phyloP scores from a whole-genome alignment of 495 filamentous ascomycete genomes.

The Lindgomyces ingoldianus region DNA sequence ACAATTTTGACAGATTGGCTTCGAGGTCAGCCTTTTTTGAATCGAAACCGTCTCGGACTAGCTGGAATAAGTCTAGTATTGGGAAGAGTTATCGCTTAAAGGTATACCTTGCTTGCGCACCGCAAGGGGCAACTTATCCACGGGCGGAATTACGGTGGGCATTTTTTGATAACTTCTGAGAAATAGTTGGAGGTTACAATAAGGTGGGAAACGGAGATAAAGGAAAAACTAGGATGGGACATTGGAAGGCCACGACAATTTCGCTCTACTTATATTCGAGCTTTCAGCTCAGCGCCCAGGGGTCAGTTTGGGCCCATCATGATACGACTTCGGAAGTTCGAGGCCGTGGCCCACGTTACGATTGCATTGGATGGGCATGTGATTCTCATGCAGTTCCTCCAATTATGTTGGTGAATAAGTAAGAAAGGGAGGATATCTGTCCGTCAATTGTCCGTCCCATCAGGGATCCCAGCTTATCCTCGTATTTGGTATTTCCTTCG shows the following conservation, averaged over 20 bases:
- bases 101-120: constrained; percentile 54
- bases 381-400: background rate
- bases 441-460: background rate
- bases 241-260: background rate
- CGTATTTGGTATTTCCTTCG: background rate
- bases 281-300: constrained; percentile 10
- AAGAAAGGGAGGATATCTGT: constrained; percentile 1
- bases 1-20: constrained; percentile 46
- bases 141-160: constrained; percentile 18
- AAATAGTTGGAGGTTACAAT: background rate
- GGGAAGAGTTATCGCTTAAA: background rate
- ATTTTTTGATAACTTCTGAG: background rate
- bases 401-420: background rate
- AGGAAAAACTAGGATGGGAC: background rate
- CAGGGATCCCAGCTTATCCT: too few relatives aligned
- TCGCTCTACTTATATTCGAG: too few relatives aligned
- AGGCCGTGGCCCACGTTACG: background rate
- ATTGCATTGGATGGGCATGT: background rate
- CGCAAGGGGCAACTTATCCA: constrained; percentile 55
- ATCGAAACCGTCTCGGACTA: constrained; percentile 58
- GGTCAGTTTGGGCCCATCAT: background rate
- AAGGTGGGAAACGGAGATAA: background rate
- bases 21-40: constrained; percentile 50
- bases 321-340: background rate
- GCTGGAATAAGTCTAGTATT: background rate